phyloP scores from a whole-genome alignment of 495 filamentous ascomycete genomes.

The Penicillium soppii region DNA sequence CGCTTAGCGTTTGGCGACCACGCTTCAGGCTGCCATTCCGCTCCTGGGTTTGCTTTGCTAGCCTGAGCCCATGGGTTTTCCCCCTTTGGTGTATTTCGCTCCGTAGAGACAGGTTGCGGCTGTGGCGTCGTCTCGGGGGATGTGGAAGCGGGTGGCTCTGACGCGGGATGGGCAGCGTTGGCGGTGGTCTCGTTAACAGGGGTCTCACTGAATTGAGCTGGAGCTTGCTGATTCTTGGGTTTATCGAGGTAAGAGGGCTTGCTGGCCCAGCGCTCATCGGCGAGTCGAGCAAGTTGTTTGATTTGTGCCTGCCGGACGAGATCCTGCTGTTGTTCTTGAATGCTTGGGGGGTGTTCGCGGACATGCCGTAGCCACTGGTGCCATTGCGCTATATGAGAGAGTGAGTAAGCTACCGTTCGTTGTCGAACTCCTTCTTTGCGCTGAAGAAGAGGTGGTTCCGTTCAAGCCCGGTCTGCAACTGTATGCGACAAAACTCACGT shows the following conservation, averaged over 20 bases:
- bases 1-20: slow-evolving; percentile 56
- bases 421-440: background rate
- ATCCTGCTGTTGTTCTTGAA: slow-evolving; percentile 74
- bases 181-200: slow-evolving; percentile 20
- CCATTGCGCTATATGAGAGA: slow-evolving; percentile 67
- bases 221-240: slow-evolving; percentile 47
- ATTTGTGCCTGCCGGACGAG: slow-evolving; percentile 64
- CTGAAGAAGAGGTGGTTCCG: background rate
- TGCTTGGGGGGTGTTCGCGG: slow-evolving; percentile 64
- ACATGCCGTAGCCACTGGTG: slow-evolving; percentile 95
- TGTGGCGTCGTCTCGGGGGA: slow-evolving; percentile 2
- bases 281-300: slow-evolving; percentile 70
- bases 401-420: slow-evolving; percentile 1
- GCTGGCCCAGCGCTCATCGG: slow-evolving; percentile 83
- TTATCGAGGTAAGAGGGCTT: slow-evolving; percentile 66
- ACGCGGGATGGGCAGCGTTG: slow-evolving; percentile 1
- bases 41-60: slow-evolving; percentile 52
- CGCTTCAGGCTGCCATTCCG: slow-evolving; percentile 73
- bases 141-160: slow-evolving; percentile 10
- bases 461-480: background rate
- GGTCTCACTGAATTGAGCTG: slow-evolving; percentile 34
- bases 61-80: slow-evolving; percentile 63
- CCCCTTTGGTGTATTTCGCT: slow-evolving; percentile 24
- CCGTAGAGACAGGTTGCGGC: slow-evolving; percentile 8
- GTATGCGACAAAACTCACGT: slow-evolving; percentile 36